A percentile compares a stretch with the other conserved stretches of the same genome.
phyloP scores from a whole-genome alignment of 345 rosid species.

The Arabis alpina region DNA sequence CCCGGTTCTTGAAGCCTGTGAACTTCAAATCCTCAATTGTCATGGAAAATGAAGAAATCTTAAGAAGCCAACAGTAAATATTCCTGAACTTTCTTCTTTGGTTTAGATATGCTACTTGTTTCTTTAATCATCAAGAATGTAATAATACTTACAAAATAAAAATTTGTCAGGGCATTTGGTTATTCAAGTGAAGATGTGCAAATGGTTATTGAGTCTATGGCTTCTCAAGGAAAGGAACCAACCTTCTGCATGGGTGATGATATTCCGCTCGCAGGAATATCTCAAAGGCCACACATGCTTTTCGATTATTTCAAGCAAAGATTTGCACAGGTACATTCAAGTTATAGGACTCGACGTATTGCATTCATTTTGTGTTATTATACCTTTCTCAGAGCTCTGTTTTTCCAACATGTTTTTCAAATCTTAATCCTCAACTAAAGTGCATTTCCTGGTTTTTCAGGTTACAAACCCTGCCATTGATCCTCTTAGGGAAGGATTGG shows the following conservation, averaged over 20 bases:
- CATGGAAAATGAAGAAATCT: conserved; percentile 78
- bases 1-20: conserved; percentile 68
- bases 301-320: conserved; percentile 98
- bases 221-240: conserved; percentile 97
- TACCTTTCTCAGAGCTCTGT: not conserved
- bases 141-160: conserved; percentile 12
- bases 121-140: not conserved
- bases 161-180: conserved; percentile 76
- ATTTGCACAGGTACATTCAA: conserved; percentile 85
- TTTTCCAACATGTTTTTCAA: not conserved
- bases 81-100: conserved; percentile 22
- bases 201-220: conserved; percentile 98
- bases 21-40: conserved; percentile 66
- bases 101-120: not conserved
- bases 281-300: conserved; percentile 91
- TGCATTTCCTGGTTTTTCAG: conserved; percentile 45
- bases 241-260: conserved; percentile 99
- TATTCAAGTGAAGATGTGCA: conserved; percentile 99
- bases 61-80: conserved; percentile 90
- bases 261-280: conserved; percentile 82
- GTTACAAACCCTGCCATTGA: conserved; percentile 99
- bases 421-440: conserved; percentile 13
- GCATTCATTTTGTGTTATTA: no score
- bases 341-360: not conserved
- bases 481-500: conserved; percentile 96